A percentile compares a stretch with the other conserved stretches of the same genome.
Evolutionary conservation across 2,329 filamentous ascomycete species (phyloP).

Genomic region (Ophiostoma sp.): DNA sequence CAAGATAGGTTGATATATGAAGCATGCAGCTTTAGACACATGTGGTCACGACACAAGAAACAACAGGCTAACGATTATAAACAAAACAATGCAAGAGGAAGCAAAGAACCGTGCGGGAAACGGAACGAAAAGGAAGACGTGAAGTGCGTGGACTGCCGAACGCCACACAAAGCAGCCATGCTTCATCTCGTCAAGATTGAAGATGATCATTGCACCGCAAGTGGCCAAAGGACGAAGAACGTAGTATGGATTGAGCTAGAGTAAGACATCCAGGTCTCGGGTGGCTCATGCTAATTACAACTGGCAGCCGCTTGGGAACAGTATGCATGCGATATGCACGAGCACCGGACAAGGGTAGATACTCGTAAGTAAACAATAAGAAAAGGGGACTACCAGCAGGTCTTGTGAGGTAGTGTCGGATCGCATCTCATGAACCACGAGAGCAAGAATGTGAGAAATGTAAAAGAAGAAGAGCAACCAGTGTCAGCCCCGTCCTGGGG

Average conservation of each 20-base stretch:
- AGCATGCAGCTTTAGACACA: not conserved
- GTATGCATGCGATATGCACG: not conserved
- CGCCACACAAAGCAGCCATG: not conserved
- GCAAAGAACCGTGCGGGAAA: not conserved
- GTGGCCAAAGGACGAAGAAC: not conserved
- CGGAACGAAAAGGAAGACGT: not conserved
- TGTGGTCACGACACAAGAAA: slow-evolving; percentile 7
- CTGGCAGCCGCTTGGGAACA: not conserved
- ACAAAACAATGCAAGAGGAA: not conserved
- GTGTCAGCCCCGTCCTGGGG: not conserved
- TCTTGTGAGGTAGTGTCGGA: not conserved
- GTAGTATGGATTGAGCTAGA: not conserved
- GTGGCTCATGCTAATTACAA: not conserved
- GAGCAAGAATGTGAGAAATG: not conserved
- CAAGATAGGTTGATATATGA: not conserved
- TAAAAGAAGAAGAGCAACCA: not conserved
- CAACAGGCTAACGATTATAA: not conserved
- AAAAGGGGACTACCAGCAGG: not conserved
- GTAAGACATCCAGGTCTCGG: not conserved
- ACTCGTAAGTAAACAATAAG: not conserved
- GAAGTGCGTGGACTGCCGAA: not conserved
- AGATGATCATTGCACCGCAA: not conserved
- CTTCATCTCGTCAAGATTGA: not conserved
- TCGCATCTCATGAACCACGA: slow-evolving; percentile 2
- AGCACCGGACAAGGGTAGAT: not conserved